phyloP scores from a whole-genome alignment of 805 yeast species.

The Lipomyces orientalis region DNA sequence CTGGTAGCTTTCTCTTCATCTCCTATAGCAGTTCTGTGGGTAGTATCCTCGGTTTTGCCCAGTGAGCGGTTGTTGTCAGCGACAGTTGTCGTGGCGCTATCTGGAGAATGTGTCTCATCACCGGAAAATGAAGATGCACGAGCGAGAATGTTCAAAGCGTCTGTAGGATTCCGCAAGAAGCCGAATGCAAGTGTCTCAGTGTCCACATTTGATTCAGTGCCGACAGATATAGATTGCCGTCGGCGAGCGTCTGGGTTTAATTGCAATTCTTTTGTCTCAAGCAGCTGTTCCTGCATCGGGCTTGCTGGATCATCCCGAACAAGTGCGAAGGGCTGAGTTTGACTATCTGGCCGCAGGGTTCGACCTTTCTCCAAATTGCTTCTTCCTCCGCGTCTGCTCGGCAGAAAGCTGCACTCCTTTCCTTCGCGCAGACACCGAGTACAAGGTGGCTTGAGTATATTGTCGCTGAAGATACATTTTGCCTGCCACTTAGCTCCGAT shows the following conservation, averaged over 20 bases:
- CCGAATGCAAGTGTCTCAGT: constrained; percentile 32
- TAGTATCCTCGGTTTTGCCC: neutral
- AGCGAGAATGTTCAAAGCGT: constrained; percentile 38
- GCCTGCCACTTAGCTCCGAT: constrained; percentile 12
- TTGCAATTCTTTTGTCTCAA: neutral
- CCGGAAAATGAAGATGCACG: constrained; percentile 19
- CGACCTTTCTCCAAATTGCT: constrained; percentile 27
- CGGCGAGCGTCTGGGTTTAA: neutral
- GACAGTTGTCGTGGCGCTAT: neutral
- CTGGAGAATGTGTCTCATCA: neutral
- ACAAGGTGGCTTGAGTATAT: constrained; percentile 22
- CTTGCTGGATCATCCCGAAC: too few species aligned
- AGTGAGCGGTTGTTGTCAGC: neutral
- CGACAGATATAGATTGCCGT: neutral
- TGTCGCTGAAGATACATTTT: constrained; percentile 22
- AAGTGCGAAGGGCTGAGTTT: neutral
- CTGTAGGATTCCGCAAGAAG: constrained; percentile 37
- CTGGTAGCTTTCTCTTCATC: neutral
- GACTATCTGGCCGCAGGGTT: constrained; percentile 3
- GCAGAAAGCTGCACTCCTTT: constrained; percentile 22
- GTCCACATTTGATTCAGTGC: constrained; percentile 12
- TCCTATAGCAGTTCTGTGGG: neutral
- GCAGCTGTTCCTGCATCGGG: too few species aligned
- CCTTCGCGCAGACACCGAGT: constrained; percentile 26
- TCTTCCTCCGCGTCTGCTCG: constrained; percentile 30